A percentile compares a stretch with the other conserved stretches of the same genome.
Conservation (phyloP, 345 rosid species). For the Salix arbutifolia region DNA sequence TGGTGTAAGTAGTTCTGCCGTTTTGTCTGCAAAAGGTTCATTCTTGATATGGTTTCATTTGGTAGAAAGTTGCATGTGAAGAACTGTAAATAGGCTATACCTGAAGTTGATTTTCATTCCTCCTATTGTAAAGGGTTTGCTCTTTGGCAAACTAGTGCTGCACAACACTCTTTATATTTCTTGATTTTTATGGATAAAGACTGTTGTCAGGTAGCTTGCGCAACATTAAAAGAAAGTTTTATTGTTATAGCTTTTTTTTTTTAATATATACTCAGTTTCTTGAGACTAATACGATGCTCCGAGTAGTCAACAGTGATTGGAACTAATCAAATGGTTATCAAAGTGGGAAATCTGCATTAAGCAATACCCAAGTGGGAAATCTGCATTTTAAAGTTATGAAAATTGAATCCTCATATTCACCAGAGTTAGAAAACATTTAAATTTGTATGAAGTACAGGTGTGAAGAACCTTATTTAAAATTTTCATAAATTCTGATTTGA, state of each 20-base stretch:
- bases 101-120: neutral
- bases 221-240: too few species aligned
- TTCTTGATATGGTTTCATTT: neutral
- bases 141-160: neutral
- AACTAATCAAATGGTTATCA: neutral
- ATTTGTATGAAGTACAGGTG: neutral
- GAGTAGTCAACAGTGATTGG: neutral
- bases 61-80: neutral
- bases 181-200: too few species aligned
- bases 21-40: neutral
- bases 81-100: neutral
- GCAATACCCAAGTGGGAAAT: too few species aligned
- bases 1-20: constrained; percentile 37
- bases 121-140: neutral
- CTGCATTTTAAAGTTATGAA: neutral
- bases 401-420: neutral
- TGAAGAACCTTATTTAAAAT: neutral
- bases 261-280: too few species aligned
- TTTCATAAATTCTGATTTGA: neutral
- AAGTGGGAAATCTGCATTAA: neutral
- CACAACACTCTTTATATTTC: neutral
- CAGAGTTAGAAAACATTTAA: neutral
- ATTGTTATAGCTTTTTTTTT: too few species aligned
- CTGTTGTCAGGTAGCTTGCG: too few species aligned
- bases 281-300: too few species aligned